Evolutionary conservation across 805 yeast species (phyloP).

Genomic region (Candida caryicola): DNA sequence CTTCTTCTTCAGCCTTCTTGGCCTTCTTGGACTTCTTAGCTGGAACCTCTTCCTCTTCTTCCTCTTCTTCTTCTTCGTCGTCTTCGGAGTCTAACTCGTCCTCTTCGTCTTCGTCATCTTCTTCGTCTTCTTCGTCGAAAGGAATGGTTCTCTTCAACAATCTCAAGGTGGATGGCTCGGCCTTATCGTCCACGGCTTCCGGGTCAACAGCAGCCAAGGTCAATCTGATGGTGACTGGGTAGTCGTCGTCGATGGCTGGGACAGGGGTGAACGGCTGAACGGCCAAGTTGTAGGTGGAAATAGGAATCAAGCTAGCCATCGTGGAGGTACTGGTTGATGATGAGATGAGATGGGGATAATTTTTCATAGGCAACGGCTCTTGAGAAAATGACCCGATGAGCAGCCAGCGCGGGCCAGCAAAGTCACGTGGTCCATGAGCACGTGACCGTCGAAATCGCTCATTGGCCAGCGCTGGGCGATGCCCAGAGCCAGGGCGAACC

Average conservation of each 20-base stretch:
- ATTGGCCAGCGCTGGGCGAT: no score
- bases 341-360: constrained; percentile 15
- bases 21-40: constrained; percentile 22
- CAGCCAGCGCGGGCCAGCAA: no score
- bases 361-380: no score
- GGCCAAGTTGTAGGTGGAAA: constrained; percentile 83
- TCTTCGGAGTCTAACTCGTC: constrained; percentile 46
- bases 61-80: constrained; percentile 41
- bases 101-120: constrained; percentile 48
- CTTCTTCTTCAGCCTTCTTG: constrained; percentile 25
- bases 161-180: constrained; percentile 85
- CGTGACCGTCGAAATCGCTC: no score
- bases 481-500: not conserved
- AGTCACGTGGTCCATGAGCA: no score
- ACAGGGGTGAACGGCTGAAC: constrained; percentile 84
- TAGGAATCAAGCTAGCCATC: constrained; percentile 76
- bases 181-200: constrained; percentile 74
- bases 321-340: constrained; percentile 10
- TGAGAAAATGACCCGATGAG: no score
- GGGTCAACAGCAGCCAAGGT: constrained; percentile 97
- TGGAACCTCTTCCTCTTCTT: constrained; percentile 10
- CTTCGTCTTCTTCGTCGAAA: constrained; percentile 41
- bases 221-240: constrained; percentile 85
- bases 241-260: constrained; percentile 81
- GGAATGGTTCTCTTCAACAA: constrained; percentile 67